Evolutionary conservation across 2,329 filamentous ascomycete genomes (phyloP), one percentile per base, ranked within the genome.

Genomic region (Fusarium guadeloupense): DNA sequence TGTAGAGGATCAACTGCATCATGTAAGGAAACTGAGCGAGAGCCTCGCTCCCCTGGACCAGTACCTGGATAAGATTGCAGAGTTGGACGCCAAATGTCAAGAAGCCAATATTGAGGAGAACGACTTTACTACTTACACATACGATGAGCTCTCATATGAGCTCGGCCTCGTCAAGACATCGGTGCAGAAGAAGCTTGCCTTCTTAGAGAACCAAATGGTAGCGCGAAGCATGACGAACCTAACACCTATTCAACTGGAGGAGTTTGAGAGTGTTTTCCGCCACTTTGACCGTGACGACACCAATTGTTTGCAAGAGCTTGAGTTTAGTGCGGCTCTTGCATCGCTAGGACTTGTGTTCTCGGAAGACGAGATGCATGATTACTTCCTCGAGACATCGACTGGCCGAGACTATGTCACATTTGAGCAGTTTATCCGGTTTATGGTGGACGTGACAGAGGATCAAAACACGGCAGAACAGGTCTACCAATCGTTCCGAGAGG

Each of bases 71-170:
- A 91, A 92, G 62, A 97, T 99, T 72, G 91, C 88, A 13, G 87
- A 86, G 10, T 85, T 98, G 41, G 93, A 97, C 71, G 86, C 87
- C 62, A 92, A 97, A 77, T 99, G 95, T 74, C 85, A 89, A 57
- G 94, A 98, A 79, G 95, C 95, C 60, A 98, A 99, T 74, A 97
- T 99, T 63, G 95, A 99, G 76, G 95, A 99, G 72, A 99, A 99
- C 76, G 95, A 99, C 79, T 98, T 95, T 76, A 99, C 95, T n/a
- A 98, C 94, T 9, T 98, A 98, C 78, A 97, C 94, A 9, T 95
- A 98, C 75, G 95, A 99, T 73, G 95, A 99, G 77, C 84, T 99
- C 35, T 88, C 88, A 57, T 99, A 99, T 78, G 95, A 99, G 77
- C 84, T 98, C 54, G 89, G 92, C 14, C 84, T 99, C 25, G 95